Evolutionary conservation across 108 stramenopile genomes (phyloP).

Genomic region (Cyclostephanos tholiformis): DNA sequence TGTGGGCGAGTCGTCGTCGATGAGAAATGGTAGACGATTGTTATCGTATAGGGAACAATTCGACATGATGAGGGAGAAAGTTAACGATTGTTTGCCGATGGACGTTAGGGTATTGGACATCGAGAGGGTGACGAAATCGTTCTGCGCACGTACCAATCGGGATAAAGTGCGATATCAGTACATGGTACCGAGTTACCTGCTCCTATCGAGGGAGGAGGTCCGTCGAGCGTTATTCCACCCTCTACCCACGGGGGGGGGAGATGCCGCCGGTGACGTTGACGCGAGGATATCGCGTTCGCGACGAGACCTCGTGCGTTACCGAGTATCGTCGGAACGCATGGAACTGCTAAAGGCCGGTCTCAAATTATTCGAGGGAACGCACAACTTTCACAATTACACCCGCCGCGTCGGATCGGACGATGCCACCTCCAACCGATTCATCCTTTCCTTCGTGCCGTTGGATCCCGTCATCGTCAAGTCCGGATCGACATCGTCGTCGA

Average conservation of each 20-base stretch:
- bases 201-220: constrained; percentile 58
- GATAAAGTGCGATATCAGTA: constrained; percentile 95
- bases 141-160: constrained; percentile 92
- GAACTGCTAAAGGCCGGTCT: constrained; percentile 62
- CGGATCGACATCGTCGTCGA: constrained; percentile 69
- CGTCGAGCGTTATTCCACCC: constrained; percentile 20
- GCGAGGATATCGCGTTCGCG: constrained; percentile 54
- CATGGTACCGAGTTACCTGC: constrained; percentile 92
- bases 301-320: constrained; percentile 46
- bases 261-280: constrained; percentile 29
- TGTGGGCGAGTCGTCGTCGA: not conserved
- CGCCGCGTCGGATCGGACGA: constrained; percentile 69
- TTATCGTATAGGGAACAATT: constrained; percentile 25
- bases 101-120: constrained; percentile 89
- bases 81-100: constrained; percentile 84
- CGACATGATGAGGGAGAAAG: constrained; percentile 56
- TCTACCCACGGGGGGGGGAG: constrained; percentile 31
- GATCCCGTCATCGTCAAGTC: constrained; percentile 71
- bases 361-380: constrained; percentile 85
- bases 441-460: constrained; percentile 67
- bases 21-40: constrained; percentile 3
- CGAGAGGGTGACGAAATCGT: constrained; percentile 75
- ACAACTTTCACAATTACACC: constrained; percentile 91
- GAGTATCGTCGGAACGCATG: constrained; percentile 62
- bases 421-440: constrained; percentile 75